Evolutionary conservation across 495 filamentous ascomycete genomes (phyloP), one percentile per base, ranked within the genome.

Genomic region (Penicillium alfredii): DNA sequence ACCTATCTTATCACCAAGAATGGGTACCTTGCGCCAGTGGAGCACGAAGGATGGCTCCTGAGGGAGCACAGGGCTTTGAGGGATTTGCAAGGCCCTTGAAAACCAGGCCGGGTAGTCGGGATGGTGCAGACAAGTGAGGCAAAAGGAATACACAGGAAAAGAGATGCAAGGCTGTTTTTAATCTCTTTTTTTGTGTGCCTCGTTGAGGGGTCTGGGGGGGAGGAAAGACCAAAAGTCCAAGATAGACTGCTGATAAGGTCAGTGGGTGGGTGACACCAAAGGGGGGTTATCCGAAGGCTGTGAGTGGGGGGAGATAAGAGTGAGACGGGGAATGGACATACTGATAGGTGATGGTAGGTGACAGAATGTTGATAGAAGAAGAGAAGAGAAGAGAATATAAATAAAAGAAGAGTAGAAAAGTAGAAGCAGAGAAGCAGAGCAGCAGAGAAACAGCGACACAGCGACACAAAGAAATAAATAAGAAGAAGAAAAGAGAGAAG

Each of bases 301-400:
- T 53, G 48, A 53, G 53, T 53, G 51, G 53, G 48, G 51, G 35
- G 40, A 61, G 58, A 61, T 61, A 61, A 61, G 58, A 35, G n/a
- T 12, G 7, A 10, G 22, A 12, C 29, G 22, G 24, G 38, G 35
- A 18, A 6, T 7, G 27, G 23, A 33, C 28, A 38, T 33, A 40
- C 33, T 38, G 19, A 35, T 20, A 22, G 23, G 33, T 15, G 35
- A 44, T 22, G 26, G 8, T 37, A 33, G 23, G 30, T 38, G 24
- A 40, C 12, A 20, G 28, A 37, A 17, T 37, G 35, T 17, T 8
- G 16, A 18, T n/a, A n/a, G n/a, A n/a, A n/a, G n/a, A n/a, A n/a
- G n/a, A n/a, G n/a, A n/a, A n/a, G n/a, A n/a, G n/a, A n/a, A n/a
- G n/a, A n/a, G n/a, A n/a, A n/a, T n/a, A n/a, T n/a, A n/a, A n/a